Evolutionary conservation across 2,329 filamentous ascomycete genomes (phyloP), one percentile per base, ranked within the genome.

Genomic region (Aureobasidium sp.): DNA sequence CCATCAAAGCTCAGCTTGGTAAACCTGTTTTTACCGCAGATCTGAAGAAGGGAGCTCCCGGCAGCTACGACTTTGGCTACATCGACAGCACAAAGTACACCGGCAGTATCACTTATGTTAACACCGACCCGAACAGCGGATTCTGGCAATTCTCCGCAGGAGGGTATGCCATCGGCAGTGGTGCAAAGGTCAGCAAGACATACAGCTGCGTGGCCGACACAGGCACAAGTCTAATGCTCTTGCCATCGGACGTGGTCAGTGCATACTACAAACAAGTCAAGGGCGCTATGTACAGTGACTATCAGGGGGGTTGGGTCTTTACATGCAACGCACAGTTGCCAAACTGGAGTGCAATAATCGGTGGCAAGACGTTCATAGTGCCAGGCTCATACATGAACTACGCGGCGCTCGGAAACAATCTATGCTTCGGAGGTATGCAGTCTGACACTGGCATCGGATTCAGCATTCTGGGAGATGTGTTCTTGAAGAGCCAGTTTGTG

Each of bases 401-500:
- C 65, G 76, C 79, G 2, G 68, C 73, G 31, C 73, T 83, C 8
- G 73, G 78, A 50, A 76, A 76, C 58, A 77, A 77, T 40, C 81
- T 77, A 61, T 88, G 85, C 76, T 88, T 85, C 66, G 85, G 85
- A 64, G 85, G 84, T 67, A 73, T 88, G 29, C 85, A 88, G 77
- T 79, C 73, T 64, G 76, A 80, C 65, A 68, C 71, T 0, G 80
- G 78, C n/a, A 71, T 85, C 47, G 78, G 78, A 3, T 79, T 85
- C 64, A 82, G 80, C 62, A 88, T 92, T 68, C 80, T 90, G 58
- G 89, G 89, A 5, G 88, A 91, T 62, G 79, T 89, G 59, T 90
- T 90, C 75, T 79, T 92, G 67, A 92, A 92, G 81, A 83, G 83
- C 59, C 78, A 88, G 66, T 90, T 88, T 70, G 83, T 87, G 24